Evolutionary conservation across 305 asterid species (phyloP).

Genomic region (Fraxinus dipetala): DNA sequence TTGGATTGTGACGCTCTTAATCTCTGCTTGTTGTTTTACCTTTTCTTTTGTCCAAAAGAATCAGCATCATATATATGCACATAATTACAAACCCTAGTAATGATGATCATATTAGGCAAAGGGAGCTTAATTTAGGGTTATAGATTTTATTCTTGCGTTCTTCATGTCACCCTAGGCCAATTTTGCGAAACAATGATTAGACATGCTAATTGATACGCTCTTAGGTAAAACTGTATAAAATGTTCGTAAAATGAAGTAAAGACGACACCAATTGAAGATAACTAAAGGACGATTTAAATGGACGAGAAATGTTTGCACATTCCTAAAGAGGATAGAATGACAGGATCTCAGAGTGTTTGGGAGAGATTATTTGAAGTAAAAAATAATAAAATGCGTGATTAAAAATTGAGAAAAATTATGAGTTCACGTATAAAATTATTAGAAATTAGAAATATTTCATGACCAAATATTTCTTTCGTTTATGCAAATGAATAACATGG

Average conservation of each 20-base stretch:
- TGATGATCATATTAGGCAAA: background rate
- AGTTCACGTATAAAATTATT: too few species aligned
- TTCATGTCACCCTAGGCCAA: background rate
- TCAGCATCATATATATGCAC: background rate
- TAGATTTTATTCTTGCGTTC: background rate
- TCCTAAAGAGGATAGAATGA: background rate
- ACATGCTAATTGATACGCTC: background rate
- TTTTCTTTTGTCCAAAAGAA: background rate
- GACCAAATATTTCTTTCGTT: too few species aligned
- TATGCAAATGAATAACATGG: too few species aligned
- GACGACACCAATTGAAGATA: background rate
- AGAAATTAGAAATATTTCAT: too few species aligned
- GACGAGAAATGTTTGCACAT: background rate
- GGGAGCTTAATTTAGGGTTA: background rate
- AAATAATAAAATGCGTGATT: too few species aligned
- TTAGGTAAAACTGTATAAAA: background rate
- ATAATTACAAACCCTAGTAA: slow-evolving; percentile 28
- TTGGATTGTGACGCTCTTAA: background rate
- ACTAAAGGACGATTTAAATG: background rate
- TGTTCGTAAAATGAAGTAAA: background rate
- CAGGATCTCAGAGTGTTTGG: background rate
- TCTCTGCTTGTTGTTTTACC: background rate
- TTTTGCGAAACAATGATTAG: background rate
- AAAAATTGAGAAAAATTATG: too few species aligned
- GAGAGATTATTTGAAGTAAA: too few species aligned